phyloP scores from a whole-genome alignment of 441 rosid species.

The Erodium chrysanthum region DNA sequence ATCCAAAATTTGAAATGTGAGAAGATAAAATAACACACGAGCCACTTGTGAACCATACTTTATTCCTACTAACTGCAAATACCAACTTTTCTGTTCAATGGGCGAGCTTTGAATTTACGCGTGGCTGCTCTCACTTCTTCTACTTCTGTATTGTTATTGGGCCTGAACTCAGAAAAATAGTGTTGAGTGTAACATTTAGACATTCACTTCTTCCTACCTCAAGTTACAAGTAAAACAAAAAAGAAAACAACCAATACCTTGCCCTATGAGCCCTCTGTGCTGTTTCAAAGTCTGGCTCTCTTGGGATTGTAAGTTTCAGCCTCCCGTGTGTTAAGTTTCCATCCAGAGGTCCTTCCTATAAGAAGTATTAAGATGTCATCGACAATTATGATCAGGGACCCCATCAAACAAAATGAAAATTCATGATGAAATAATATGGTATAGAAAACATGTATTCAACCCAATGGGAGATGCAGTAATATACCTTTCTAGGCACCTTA shows the following conservation, averaged over 20 bases:
- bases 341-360: slow-evolving; percentile 46
- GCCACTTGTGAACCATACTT: slow-evolving; percentile 2
- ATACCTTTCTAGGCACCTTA: slow-evolving; percentile 68
- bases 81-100: slow-evolving; percentile 77
- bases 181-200: slow-evolving; percentile 9
- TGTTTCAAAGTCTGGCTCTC: slow-evolving; percentile 86
- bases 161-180: slow-evolving; percentile 39
- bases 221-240: slow-evolving; percentile 7
- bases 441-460: not conserved
- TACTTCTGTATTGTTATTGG: slow-evolving; percentile 36
- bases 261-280: slow-evolving; percentile 67
- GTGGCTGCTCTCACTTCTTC: slow-evolving; percentile 30
- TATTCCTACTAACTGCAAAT: slow-evolving; percentile 11
- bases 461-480: slow-evolving; percentile 7
- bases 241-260: slow-evolving; percentile 36
- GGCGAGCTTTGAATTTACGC: slow-evolving; percentile 74
- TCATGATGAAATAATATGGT: not conserved
- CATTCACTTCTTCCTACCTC: not conserved
- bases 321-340: slow-evolving; percentile 27
- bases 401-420: not conserved
- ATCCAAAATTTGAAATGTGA: slow-evolving; percentile 17
- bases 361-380: slow-evolving; percentile 7
- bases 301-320: slow-evolving; percentile 70
- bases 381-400: not conserved
- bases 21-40: slow-evolving; percentile 8